Base-by-base conservation (phyloP, 768 basidiomycete species). In the Phylloporus sp. region DNA sequence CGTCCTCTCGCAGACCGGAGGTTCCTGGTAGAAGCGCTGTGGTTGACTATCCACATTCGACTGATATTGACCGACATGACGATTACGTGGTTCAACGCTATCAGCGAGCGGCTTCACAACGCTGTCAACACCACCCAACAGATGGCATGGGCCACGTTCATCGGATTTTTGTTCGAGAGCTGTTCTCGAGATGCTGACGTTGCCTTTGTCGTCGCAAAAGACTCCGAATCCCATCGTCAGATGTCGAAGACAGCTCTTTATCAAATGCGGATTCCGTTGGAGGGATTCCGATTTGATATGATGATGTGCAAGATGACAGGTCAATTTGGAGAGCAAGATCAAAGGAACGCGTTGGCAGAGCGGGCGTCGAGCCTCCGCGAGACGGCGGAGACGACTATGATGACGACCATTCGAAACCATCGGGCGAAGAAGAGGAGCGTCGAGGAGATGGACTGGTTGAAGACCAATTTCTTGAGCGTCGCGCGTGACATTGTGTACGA, bases 1-100 rank as follows among this genome's bases (percentile, higher is more conserved):
- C 73, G 71, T 35, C 84, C 81, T 7, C 72, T 71, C 7, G 81
- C 80, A 0, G 82, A 84, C 60, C 70, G 70, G 34, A 71, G 80
- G 29, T 82, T 79, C 63, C 53, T 73, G 11, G 77, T 84, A 8
- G 83, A 85, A 57, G 81, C 81, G 0, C 70, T 81, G 42, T 79
- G 77, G 74, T 53, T 64, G 10, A 75, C 77, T 6, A 59, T 86
- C 31, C 63, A 78, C 22, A 65, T 82, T 22, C 76, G 83, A 4
- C 69, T 82, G 48, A 56, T 65, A 9, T 61, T 87, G 22, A 70
- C 63, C n/a, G 62, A 74, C 31, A 52, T 84, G 46, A 74, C 71
- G 3, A 59, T 48, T 21, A 43, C 55, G 0, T 76, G 77, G 70
- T 57, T 78, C 27, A 65, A 72, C 1, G 62, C 61, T 6, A 45